Base-by-base conservation (phyloP, 164 flowering plant species). In the Piper longum region DNA sequence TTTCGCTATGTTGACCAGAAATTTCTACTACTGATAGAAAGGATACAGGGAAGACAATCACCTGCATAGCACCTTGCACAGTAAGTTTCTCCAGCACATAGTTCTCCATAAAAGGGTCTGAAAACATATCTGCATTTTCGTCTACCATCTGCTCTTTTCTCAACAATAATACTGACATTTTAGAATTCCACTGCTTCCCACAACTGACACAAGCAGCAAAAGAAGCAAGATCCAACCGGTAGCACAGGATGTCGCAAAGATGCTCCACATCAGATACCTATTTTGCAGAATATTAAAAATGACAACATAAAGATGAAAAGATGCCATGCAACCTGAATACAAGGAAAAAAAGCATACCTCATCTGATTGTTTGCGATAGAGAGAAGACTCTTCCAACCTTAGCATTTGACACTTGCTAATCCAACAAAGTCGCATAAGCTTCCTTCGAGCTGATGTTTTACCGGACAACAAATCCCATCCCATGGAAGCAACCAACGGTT, bases 381-480 rank as follows among this genome's bases (percentile, higher is more conserved):
- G 74, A 48, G 86, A 79, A 65, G 82, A 77, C 64, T 85, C 95
- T 72, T 87, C 97, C 72, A 88, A 70, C 71, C 86, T 79, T 64
- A 81, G 61, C 42, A 77, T 82, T 69, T 82, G 92, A 16, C 97
- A 87, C 74, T 83, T 90, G 71, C 87, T 84, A 41, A 79, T 87
- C 99, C 97, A 91, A 36, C 88, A 74, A 59, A 83, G 75, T 71
- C 78, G 86, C 96, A 95, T 87, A 65, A 95, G 62, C 66, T 83
- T 83, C 67, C 82, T 83, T 61, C 97, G 72, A 14, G 78, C 75
- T 58, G 54, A 66, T 56, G 91, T 90, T 70, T 95, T 90, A 54
- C 96, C 90, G 69, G 89, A 75, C 75, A 95, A 78, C 18, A 95
- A 74, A 76, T 95, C 99, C 99, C 99, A 95, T 70, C 99, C 97